A percentile compares a stretch with the other conserved stretches of the same genome.
These are phyloP conservation scores for Xylaria sp. DNA, from an alignment of 2,329 filamentous ascomycete species.

Conservation along the genomic window DNA sequence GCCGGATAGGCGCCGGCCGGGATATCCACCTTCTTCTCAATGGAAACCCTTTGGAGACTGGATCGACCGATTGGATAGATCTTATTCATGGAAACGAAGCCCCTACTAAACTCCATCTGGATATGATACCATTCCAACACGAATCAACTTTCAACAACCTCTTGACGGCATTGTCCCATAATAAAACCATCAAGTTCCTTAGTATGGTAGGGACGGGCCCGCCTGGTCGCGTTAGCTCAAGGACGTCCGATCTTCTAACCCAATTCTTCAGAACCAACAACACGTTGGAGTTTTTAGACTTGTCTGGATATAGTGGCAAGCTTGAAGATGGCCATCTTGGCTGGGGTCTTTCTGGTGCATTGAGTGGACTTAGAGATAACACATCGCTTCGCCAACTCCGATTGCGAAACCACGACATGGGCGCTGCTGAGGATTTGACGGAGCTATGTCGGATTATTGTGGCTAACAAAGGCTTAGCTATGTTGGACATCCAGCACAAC, in stretches of 20 bases:
- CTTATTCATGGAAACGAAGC: constrained; percentile 61
- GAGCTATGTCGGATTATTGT: constrained; percentile 63
- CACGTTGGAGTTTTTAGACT: constrained; percentile 64
- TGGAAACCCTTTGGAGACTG: constrained; percentile 64
- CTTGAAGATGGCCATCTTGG: constrained; percentile 68
- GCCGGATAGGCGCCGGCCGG: constrained; percentile 60
- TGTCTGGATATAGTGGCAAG: constrained; percentile 68
- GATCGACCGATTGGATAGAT: constrained; percentile 61
- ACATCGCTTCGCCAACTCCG: constrained; percentile 61
- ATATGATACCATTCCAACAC: constrained; percentile 67
- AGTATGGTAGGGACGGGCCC: constrained; percentile 66
- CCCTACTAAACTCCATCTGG: constrained; percentile 62
- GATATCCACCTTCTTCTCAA: constrained; percentile 62
- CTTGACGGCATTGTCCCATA: constrained; percentile 61
- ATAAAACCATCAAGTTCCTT: constrained; percentile 62
- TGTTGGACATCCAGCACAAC: constrained; percentile 66
- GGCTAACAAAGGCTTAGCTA: constrained; percentile 60
- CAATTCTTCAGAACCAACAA: constrained; percentile 64
- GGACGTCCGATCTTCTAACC: constrained; percentile 61
- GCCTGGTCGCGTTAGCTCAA: constrained; percentile 57
- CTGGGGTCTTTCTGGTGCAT: constrained; percentile 62
- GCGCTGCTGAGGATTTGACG: constrained; percentile 51
- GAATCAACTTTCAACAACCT: constrained; percentile 64
- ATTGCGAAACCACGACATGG: constrained; percentile 67
- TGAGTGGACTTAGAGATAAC: constrained; percentile 60